Base-by-base conservation (phyloP, 2,329 filamentous ascomycete genomes). In the Chalaropsis ovoidea region DNA sequence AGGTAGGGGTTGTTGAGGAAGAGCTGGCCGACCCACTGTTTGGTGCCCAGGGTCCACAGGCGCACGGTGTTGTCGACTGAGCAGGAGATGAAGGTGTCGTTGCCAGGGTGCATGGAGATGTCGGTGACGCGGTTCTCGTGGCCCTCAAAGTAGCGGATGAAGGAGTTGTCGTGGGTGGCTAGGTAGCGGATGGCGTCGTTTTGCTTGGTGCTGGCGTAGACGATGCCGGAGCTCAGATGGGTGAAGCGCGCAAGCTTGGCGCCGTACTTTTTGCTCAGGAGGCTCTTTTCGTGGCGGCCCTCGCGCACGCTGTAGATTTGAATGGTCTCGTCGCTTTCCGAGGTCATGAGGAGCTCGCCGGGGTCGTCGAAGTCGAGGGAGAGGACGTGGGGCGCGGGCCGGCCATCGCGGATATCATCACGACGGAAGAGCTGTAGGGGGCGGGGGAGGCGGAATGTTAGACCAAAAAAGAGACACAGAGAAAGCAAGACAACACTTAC, bases 361-460 rank as follows among this genome's bases (percentile, higher is more conserved):
- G 89, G 88, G 77, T 97, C 92, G 75, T 97, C 92, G 74, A 96
- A 99, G 78, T 99, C 93, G 71, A 99, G 84, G 1, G 93, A 97
- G 8, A 94, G 88, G 67, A 96, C 85, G 69, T 86, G 81, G 3
- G 86, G 84, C 62, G 80, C 78, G 10, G 79, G 75, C 67, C 77
- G 77, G 66, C 76, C 76, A 60, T 81, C 80, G 70, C 81, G 82
- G 49, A 78, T 70, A 68, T 83, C 81, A 52, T 84, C 79, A 67
- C 83, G 80, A 58, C 78, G 79, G 70, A 88, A 86, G 19, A 86
- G 81, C 81, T 85, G 47, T 19, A 31, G 27, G 63, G 62, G 39
- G 43, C 17, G 6, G 27, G 4, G 47, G 0, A 11, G 1, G 15
- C 15, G 52, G 19, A 15, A 58, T 24, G 31, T 62, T 31, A 27